Evolutionary conservation across 106 monocot genomes (phyloP), one percentile per base, ranked within the genome.

Genomic region (Apostasia shenzhenica): DNA sequence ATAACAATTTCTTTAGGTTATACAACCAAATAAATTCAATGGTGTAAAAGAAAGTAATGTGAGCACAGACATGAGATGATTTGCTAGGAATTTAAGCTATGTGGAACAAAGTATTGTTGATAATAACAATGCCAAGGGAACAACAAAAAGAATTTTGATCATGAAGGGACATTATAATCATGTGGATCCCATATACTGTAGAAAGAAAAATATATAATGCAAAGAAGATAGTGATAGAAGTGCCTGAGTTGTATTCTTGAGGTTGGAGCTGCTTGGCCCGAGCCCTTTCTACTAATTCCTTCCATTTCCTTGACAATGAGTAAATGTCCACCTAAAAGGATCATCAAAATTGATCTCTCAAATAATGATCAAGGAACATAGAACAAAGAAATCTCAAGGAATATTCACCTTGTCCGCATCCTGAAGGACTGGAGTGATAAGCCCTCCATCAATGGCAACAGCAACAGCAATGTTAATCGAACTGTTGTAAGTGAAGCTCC

Each of bases 381-480:
- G 26, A 26, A 26, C 26, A 6, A 13, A 44, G 53, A 61, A 40
- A 52, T 2, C 48, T 57, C 9, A 48, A 54, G 6, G 10, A 69
- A 48, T 49, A 72, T 11, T 14, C 58, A 93, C 89, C 86, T 93
- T 93, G 67, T 89, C 86, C 26, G 86, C 86, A 75, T 89, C 86
- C 66, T 89, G 82, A 45, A 92, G 85, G 41, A 97, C 97, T 14
- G 97, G 97, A 8, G 97, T 97, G 66, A 97, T 92, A 70, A 97
- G 65, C 44, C 97, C 97, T 13, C 97, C 89, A 70, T 92, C 89
- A 0, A 92, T 92, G 53, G 97, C 89, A 45, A 92, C 92, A 4
- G 92, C 92, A 51, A 97, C 89, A 14, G 97, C 92, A 79, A 97
- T 89, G 64, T 95, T 97, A 55, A 97, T 92, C 68, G 83, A 92